Evolutionary conservation across 164 flowering plant genomes (phyloP).

Genomic region (Warburgia ugandensis): DNA sequence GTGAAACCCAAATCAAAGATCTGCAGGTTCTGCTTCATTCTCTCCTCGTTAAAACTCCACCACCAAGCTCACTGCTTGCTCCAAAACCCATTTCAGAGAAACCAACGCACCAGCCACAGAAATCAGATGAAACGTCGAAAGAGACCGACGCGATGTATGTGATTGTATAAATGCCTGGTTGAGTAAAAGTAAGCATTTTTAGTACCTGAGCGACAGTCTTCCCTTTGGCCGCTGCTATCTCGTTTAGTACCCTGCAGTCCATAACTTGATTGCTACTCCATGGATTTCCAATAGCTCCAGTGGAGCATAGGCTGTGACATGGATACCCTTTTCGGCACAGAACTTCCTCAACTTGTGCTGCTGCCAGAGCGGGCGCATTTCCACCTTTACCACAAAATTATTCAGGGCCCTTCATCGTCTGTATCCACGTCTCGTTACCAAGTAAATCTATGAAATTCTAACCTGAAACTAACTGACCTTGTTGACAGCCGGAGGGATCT

Average conservation of each 20-base stretch:
- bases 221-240: conserved; percentile 23
- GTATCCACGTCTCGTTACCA: no score
- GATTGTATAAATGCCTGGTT: neutral
- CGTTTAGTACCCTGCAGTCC: conserved; percentile 13
- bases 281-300: conserved; percentile 19
- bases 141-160: neutral
- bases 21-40: conserved; percentile 22
- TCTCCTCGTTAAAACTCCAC: conserved; percentile 23
- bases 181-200: neutral
- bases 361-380: conserved; percentile 26
- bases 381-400: conserved; percentile 11
- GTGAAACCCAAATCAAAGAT: conserved; percentile 27
- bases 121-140: neutral
- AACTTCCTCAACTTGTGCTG: conserved; percentile 20
- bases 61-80: conserved; percentile 22
- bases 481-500: conserved; percentile 19
- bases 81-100: conserved; percentile 22
- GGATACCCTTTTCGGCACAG: conserved; percentile 19
- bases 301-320: conserved; percentile 27
- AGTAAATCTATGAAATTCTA: no score
- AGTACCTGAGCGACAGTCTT: conserved; percentile 25
- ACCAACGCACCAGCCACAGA: conserved; percentile 10
- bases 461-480: conserved; percentile 2
- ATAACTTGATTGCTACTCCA: conserved; percentile 21
- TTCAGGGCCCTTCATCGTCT: no score